These are phyloP conservation scores for Nemania diffusa DNA, from an alignment of 2,329 filamentous ascomycete species.

Conservation along the genomic window DNA sequence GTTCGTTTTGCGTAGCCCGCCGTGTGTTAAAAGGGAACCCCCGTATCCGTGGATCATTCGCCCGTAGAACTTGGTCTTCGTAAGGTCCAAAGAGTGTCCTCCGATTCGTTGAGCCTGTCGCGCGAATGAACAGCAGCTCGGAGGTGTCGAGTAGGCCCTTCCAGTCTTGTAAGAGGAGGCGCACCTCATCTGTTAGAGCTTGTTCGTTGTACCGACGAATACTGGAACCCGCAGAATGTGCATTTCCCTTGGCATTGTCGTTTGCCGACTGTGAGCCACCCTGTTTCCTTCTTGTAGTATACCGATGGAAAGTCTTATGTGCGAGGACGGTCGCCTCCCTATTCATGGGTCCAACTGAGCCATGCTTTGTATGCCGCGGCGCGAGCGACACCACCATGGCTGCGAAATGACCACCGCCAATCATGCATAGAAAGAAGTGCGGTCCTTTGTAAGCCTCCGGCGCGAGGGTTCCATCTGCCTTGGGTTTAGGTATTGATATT, in stretches of 20 bases:
- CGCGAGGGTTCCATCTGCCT: slow-evolving; percentile 67
- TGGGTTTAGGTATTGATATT: slow-evolving; percentile 61
- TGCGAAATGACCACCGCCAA: slow-evolving; percentile 96
- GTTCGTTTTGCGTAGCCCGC: slow-evolving; percentile 89
- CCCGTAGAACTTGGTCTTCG: slow-evolving; percentile 83
- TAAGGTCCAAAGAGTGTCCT: slow-evolving; percentile 91
- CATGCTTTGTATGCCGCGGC: slow-evolving; percentile 78
- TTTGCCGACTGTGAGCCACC: slow-evolving; percentile 95
- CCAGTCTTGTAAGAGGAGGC: slow-evolving; percentile 84
- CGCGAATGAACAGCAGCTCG: slow-evolving; percentile 87
- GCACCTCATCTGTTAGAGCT: slow-evolving; percentile 87
- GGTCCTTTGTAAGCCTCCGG: slow-evolving; percentile 72
- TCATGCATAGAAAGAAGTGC: slow-evolving; percentile 97
- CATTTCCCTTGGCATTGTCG: slow-evolving; percentile 91
- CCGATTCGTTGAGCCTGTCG: slow-evolving; percentile 86
- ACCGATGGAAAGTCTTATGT: slow-evolving; percentile 97
- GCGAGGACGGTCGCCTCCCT: slow-evolving; percentile 88
- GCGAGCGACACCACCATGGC: slow-evolving; percentile 93
- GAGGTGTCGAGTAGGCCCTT: slow-evolving; percentile 84
- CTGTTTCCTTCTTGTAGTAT: slow-evolving; percentile 95
- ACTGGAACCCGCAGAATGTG: slow-evolving; percentile 91
- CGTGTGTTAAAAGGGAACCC: slow-evolving; percentile 94
- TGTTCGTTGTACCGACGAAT: slow-evolving; percentile 94
- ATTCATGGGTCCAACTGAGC: slow-evolving; percentile 75
- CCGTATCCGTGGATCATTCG: slow-evolving; percentile 82